Base-by-base conservation (phyloP, 768 basidiomycete genomes). In the Pholiota microspora region DNA sequence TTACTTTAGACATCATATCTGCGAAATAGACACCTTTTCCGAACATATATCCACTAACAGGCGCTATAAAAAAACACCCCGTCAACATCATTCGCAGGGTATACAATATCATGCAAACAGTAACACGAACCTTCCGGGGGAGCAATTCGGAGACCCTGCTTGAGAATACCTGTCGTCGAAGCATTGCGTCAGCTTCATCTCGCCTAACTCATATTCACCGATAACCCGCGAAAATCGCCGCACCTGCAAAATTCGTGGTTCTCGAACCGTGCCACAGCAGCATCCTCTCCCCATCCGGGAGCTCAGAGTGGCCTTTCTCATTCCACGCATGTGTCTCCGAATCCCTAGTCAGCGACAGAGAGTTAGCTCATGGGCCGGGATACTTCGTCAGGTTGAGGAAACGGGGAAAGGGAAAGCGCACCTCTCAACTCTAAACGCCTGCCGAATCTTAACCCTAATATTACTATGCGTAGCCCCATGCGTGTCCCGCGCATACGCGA, bases 21-120 rank as follows among this genome's bases (percentile, higher is more conserved):
- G 55, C 55, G 21, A 56, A 56, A 31, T 56, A 56, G 29, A 56
- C 55, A 29, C 55, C 55, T 45, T 56, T 56, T 18, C 55, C 55
- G 45, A 56, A 56, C 55, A 56, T 56, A 27, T 56, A 56, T 38
- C 55, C 55, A 31, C 49, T 45, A 2, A 51, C 49, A 28, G 55
- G 55, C 3, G 55, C 55, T 55, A 54, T 7, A 21, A 4, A 16
- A 13, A 34, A 12, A 12, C 8, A 0, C 21, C 8, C 16, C 40
- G 21, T 48, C 27, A 36, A 10, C 25, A 29, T 44, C 16, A 6
- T 8, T 16, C 23, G 18, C 18, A 36, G n/a, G 6, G 25, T 2
- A 4, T 35, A 28, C 18, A 1, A 1, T n/a, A 25, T 15, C 9
- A 8, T n/a, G n/a, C n/a, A n/a, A n/a, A n/a, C n/a, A n/a, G n/a